Evolutionary conservation across 345 rosid genomes (phyloP), one percentile per base, ranked within the genome.

Genomic region (Ailanthus altissimus): DNA sequence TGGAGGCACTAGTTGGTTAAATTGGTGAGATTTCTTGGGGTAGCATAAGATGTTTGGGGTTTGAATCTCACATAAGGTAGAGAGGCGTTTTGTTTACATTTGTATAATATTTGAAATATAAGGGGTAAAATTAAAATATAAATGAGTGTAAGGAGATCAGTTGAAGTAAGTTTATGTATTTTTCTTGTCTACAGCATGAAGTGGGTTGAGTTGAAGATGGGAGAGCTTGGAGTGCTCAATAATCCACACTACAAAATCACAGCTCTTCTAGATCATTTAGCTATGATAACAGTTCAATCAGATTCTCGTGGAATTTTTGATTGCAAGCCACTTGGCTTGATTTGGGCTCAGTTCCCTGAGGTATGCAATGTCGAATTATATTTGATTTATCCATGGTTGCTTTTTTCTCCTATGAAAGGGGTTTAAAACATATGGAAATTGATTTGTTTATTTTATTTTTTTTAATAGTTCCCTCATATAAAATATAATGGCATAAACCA

Each of bases 181-280:
- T 28, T 75, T 65, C 61, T 26, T 59, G 77, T 61, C 51, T 84
- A 79, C 86, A 92, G 99, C 89, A 93, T 93, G 99, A 93, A 88
- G 84, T 91, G 98, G 99, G 94, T 96, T 81, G 99, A 92, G 84
- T 75, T 96, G 87, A 96, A 96, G 90, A 96, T 96, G 99, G 94
- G 80, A 81, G 94, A 96, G 79, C 94, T 96, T n/a, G 97, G 99
- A 59, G 98, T 93, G 23, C 87, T 96, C 26, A 83, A 76, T 83
- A 91, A 96, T 82, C 93, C 95, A 0, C 88, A 88, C 85, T 93
- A 96, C 88, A 96, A 96, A 85, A 88, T 96, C 83, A 93, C 97
- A 8, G 97, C 98, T 0, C 98, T 96, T 83, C 89, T 92, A 4
- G 99, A 96, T 81, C 94, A 90, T 84, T 78, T 89, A 79, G 98